These are phyloP conservation scores for Orbilia javanica DNA, from an alignment of 2,329 filamentous ascomycete species.

Conservation along the genomic window DNA sequence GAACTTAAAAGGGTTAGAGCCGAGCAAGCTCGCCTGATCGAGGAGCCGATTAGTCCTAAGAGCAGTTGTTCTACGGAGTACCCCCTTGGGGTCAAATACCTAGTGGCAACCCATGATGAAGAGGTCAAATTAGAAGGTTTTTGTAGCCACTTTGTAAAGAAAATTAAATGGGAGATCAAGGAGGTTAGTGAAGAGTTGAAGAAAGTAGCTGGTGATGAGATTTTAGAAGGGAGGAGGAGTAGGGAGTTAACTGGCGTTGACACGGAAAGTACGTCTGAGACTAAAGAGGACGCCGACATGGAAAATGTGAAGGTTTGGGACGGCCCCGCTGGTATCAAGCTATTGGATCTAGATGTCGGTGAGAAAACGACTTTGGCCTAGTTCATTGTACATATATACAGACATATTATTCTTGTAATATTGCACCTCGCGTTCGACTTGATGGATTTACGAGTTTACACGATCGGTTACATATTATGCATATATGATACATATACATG, in stretches of 20 bases:
- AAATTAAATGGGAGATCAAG: conserved; percentile 32
- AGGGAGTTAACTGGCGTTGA: not conserved
- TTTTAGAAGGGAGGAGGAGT: conserved; percentile 8
- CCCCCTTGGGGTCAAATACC: conserved; percentile 41
- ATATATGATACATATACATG: not conserved
- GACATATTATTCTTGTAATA: not conserved
- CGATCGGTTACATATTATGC: not conserved
- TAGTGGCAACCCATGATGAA: conserved; percentile 52
- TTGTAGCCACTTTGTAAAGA: conserved; percentile 55
- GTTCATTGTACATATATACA: not conserved
- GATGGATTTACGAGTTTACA: not conserved
- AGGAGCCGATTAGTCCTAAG: conserved; percentile 43
- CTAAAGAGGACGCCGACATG: not conserved
- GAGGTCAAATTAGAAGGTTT: conserved; percentile 54
- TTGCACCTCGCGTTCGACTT: not conserved
- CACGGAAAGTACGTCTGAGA: not conserved
- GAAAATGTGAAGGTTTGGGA: conserved; percentile 27
- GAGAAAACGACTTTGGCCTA: conserved; percentile 28
- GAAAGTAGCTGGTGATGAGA: conserved; percentile 19
- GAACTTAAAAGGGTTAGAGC: conserved; percentile 23
- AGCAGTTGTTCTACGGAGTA: conserved; percentile 29
- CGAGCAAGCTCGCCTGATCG: conserved; percentile 17
- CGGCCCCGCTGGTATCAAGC: conserved; percentile 40
- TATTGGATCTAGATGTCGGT: conserved; percentile 46
- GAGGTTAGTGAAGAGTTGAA: conserved; percentile 39